Evolutionary conservation across 106 monocot genomes (phyloP), one percentile per base, ranked within the genome.

Genomic region (Triglochin maritima): DNA sequence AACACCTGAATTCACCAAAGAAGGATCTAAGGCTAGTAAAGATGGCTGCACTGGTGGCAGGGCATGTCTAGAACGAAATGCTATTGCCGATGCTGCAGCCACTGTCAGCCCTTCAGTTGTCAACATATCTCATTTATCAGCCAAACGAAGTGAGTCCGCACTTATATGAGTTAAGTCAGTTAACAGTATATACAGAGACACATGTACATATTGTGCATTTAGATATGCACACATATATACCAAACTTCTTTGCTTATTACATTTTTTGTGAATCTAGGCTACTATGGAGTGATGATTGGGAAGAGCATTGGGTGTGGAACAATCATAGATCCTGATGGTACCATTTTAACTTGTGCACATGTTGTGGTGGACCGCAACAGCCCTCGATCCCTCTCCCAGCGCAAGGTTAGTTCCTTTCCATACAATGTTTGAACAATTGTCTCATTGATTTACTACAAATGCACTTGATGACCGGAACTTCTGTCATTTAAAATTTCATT

Each of bases 301-400:
- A 90, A 78, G 78, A 83, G 88, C 55, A 84, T 90, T 59, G 95
- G 95, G 5, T 96, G 87, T 16, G 90, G 95, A 59, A 90, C 90
- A 3, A 90, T 96, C 45, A 88, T 96, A 56, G 90, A 96, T 72
- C 85, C 87, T 4, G 85, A 96, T 72, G 95, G 95, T 10, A 96
- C 90, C 5, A 91, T 96, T 50, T 58, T 96, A 76, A 96, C 95
- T 6, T 96, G 90, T 66, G 90, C 95, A 46, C 95, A 96, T 82
- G 85, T 88, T 52, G 90, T 96, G 9, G 79, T 69, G 10, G 81
- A 87, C 62, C 69, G 74, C 56, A 74, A 76, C 49, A 81, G 81
- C 50, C 73, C 63, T 49, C 83, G 72, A 55, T 73, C 66, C 4
- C 50, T 78, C 14, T 67, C 53, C 11, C 83, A 72, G 56, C 72